Conservation (phyloP, 2,329 filamentous ascomycete genomes). For the Alternaria rosae region DNA sequence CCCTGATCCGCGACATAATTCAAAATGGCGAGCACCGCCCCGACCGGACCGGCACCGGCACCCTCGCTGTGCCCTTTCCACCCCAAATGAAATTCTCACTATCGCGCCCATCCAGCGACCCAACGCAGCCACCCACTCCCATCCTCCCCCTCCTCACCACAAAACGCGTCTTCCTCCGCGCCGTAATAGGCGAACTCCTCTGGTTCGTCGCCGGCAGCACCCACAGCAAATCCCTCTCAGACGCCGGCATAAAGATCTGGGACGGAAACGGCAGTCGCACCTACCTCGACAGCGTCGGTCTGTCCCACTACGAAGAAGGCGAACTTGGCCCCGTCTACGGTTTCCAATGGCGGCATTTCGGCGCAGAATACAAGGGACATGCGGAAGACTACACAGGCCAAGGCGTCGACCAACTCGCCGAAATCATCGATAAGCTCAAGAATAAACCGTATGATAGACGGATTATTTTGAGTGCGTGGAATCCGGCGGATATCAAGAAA, state of each 20-base stretch:
- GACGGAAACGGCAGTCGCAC: conserved; percentile 93
- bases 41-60: conserved; percentile 93
- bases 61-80: conserved; percentile 87
- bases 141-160: conserved; percentile 94
- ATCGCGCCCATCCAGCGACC: conserved; percentile 59
- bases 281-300: conserved; percentile 85
- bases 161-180: conserved; percentile 92
- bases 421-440: conserved; percentile 86
- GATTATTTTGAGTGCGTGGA: conserved; percentile 94
- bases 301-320: conserved; percentile 81
- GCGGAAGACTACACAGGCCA: conserved; percentile 83
- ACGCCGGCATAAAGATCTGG: conserved; percentile 93
- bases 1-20: conserved; percentile 86
- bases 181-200: conserved; percentile 88
- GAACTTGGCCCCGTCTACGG: conserved; percentile 96
- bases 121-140: conserved; percentile 57
- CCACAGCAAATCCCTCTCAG: conserved; percentile 76
- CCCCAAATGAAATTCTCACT: conserved; percentile 86
- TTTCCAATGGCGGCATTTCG: conserved; percentile 99
- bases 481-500: conserved; percentile 80
- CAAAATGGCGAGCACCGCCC: conserved; percentile 84
- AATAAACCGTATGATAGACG: conserved; percentile 86
- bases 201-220: conserved; percentile 94
- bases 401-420: conserved; percentile 91
- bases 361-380: conserved; percentile 76